phyloP scores from a whole-genome alignment of 2,329 filamentous ascomycete species.

The Thielaviopsis ethacetica region DNA sequence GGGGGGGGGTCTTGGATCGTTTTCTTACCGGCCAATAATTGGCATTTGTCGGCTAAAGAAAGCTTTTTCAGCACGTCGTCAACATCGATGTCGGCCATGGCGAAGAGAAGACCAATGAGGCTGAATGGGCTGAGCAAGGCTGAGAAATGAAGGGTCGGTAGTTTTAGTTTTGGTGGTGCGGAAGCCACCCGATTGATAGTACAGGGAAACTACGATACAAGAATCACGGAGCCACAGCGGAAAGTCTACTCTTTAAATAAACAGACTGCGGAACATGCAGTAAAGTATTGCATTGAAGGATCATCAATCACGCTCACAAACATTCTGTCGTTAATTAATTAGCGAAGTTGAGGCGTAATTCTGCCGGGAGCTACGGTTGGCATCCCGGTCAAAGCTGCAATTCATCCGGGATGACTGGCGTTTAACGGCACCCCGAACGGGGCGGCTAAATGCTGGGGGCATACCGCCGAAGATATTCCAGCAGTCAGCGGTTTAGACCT shows the following conservation, averaged over 20 bases:
- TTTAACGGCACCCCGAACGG: background rate
- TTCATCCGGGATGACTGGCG: background rate
- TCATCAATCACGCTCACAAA: background rate
- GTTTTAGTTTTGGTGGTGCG: background rate
- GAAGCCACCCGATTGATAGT: background rate
- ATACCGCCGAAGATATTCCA: background rate
- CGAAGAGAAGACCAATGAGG: constrained; percentile 1
- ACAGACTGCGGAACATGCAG: too few species aligned
- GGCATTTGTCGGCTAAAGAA: constrained; percentile 61
- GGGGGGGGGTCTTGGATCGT: background rate
- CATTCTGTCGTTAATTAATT: background rate
- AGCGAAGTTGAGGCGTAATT: background rate
- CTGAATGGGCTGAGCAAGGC: background rate
- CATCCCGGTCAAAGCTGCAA: background rate
- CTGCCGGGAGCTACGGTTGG: too few species aligned
- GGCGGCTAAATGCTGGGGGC: background rate
- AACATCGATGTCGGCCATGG: constrained; percentile 36
- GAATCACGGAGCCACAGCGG: background rate
- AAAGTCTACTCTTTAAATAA: too few species aligned
- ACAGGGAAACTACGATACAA: background rate
- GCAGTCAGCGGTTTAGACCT: background rate
- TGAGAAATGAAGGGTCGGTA: background rate
- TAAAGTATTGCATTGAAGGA: too few species aligned
- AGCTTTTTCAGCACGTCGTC: constrained; percentile 50
- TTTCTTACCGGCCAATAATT: constrained; percentile 54